Evolutionary conservation across 78 protist species (phyloP), one percentile per base, ranked within the genome.

Genomic region (Anaeramoeba flamelloides): DNA sequence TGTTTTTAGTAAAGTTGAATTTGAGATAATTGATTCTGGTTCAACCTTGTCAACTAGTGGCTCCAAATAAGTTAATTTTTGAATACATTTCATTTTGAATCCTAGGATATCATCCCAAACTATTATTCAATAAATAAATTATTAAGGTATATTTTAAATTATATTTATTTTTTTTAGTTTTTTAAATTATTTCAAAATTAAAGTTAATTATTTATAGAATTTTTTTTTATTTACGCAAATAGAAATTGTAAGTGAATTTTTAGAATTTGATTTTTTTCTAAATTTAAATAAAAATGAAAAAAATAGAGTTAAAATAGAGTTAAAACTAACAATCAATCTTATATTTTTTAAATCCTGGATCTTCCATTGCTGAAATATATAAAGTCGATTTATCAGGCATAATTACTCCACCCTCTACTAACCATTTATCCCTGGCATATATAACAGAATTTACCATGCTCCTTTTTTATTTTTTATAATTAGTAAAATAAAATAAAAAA

Each of bases 91-190:
- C 87, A 93, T 88, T 85, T 93, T 88, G 38, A 92, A 94, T 69
- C 99, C 99, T 41, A 92, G 91, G 41, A 96, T 95, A 65, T 89
- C 88, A 78, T 92, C 88, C 99, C 99, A 96, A 84, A 88, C 26
- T 38, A 33, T 4, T 41, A n/a, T n/a, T n/a, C n/a, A n/a, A n/a
- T n/a, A n/a, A n/a, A n/a, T n/a, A n/a, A n/a, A n/a, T n/a, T n/a
- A n/a, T n/a, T n/a, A n/a, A n/a, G n/a, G n/a, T n/a, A n/a, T n/a
- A n/a, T n/a, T n/a, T n/a, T n/a, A n/a, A n/a, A n/a, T n/a, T n/a
- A n/a, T n/a, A n/a, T n/a, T n/a, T n/a, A n/a, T n/a, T n/a, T n/a
- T n/a, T n/a, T n/a, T n/a, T n/a, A n/a, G n/a, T n/a, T n/a, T n/a
- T n/a, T n/a, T n/a, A n/a, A n/a, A n/a, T n/a, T n/a, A n/a, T n/a